Evolutionary conservation across 768 basidiomycete species (phyloP).

Genomic region (Calocera viscosa): DNA sequence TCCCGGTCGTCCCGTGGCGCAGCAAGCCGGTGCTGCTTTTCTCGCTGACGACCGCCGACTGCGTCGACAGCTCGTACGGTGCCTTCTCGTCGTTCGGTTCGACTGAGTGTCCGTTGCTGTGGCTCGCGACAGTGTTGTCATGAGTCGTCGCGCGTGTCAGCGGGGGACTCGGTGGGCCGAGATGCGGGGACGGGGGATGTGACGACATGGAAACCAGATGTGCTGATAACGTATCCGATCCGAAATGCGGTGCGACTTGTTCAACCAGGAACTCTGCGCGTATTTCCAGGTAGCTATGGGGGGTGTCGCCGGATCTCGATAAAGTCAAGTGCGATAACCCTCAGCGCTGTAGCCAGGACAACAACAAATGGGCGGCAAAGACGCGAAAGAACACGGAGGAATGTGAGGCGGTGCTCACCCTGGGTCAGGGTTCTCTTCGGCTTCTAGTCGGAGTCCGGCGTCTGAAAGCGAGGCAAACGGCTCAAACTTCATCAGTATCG

Average conservation of each 20-base stretch:
- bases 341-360: neutral
- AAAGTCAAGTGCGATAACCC: neutral
- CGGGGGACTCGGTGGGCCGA: neutral
- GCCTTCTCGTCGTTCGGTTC: neutral
- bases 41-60: neutral
- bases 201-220: slow-evolving; percentile 1
- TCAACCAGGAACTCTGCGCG: neutral
- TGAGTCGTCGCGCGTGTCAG: neutral
- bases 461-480: neutral
- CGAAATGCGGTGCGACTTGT: neutral
- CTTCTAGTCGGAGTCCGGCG: neutral
- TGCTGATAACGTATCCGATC: neutral
- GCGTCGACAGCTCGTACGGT: neutral
- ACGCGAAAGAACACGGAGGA: neutral
- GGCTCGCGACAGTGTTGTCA: neutral
- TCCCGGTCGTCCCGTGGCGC: slow-evolving; percentile 2
- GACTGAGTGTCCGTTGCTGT: neutral
- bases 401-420: neutral
- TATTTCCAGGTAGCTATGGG: neutral
- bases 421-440: neutral
- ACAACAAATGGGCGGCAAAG: neutral
- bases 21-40: neutral
- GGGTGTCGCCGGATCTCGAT: neutral
- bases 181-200: neutral
- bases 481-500: too few species aligned